A percentile compares a stretch with the other conserved stretches of the same genome.
Evolutionary conservation across 202 grass and related monocot genomes (phyloP).

Genomic region (Eragrostis tef): DNA sequence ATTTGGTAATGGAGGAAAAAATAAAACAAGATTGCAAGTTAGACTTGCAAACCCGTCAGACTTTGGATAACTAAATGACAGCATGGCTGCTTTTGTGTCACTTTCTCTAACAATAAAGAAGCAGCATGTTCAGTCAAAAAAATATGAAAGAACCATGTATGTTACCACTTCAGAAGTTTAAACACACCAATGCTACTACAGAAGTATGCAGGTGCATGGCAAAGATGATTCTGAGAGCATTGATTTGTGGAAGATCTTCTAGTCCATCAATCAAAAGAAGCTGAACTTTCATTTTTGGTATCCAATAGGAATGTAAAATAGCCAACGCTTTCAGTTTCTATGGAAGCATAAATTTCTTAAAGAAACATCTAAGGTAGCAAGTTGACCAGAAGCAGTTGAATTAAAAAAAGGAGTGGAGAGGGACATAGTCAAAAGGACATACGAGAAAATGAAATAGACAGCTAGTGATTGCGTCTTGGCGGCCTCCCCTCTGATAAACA

Average conservation of each 20-base stretch:
- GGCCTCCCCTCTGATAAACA: constrained; percentile 13
- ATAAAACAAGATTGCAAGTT: constrained; percentile 13
- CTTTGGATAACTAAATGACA: constrained; percentile 24
- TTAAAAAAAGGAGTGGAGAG: neutral
- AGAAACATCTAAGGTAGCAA: constrained; percentile 12
- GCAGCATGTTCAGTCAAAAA: constrained; percentile 1
- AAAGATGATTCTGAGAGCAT: neutral
- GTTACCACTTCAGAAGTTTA: neutral
- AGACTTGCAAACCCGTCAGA: constrained; percentile 13
- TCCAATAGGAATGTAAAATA: neutral
- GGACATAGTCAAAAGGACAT: constrained; percentile 33
- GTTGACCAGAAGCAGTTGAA: constrained; percentile 1
- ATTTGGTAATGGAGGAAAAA: neutral
- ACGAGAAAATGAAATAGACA: constrained; percentile 21
- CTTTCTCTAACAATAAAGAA: neutral
- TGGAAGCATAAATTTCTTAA: neutral
- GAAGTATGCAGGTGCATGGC: neutral
- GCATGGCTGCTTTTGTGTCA: neutral
- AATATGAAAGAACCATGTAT: constrained; percentile 27
- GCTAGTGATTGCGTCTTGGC: constrained; percentile 4
- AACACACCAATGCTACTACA: neutral
- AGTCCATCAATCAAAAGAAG: constrained; percentile 12
- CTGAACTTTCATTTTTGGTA: neutral
- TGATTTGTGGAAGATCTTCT: neutral
- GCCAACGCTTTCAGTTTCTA: neutral